phyloP scores from a whole-genome alignment of 225 moss, liverwort and hornwort genomes.

The Antitrichia curtipendula region DNA sequence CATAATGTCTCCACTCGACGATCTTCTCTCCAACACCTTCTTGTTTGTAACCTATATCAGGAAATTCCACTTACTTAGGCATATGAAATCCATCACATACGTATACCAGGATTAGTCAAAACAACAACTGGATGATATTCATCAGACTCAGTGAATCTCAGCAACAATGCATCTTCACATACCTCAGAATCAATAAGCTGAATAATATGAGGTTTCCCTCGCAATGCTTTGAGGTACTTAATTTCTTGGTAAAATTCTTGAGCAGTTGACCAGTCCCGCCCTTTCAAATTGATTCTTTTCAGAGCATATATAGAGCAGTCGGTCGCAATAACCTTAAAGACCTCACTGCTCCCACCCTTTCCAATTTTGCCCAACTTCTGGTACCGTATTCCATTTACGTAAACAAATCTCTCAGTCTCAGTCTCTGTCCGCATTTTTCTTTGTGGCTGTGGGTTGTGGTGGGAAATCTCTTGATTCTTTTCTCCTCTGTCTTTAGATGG shows the following conservation, averaged over 20 bases:
- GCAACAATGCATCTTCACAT: background rate
- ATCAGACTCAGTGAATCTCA: background rate
- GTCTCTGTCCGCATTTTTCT: constrained; percentile 24
- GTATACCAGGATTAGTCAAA: background rate
- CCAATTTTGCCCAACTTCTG: constrained; percentile 88
- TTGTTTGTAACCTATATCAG: constrained; percentile 65
- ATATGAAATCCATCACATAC: background rate
- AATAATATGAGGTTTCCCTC: constrained; percentile 81
- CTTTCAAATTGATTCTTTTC: constrained; percentile 78
- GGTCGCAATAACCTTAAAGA: constrained; percentile 84
- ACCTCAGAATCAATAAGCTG: constrained; percentile 87
- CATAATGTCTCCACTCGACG: constrained; percentile 49
- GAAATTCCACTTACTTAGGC: background rate
- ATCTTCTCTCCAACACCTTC: constrained; percentile 44
- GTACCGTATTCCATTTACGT: constrained; percentile 65
- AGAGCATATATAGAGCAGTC: constrained; percentile 87
- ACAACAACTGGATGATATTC: background rate
- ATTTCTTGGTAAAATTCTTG: constrained; percentile 90
- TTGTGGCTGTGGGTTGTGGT: constrained; percentile 7
- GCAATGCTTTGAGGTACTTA: constrained; percentile 70
- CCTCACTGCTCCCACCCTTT: constrained; percentile 97
- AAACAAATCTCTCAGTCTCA: constrained; percentile 68
- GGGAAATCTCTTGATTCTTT: constrained; percentile 10
- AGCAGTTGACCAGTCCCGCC: constrained; percentile 67
- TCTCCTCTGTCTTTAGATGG: constrained; percentile 8